A percentile compares a stretch with the other conserved stretches of the same genome.
Conservation (phyloP, 345 rosid genomes). For the Citrus reticulata region DNA sequence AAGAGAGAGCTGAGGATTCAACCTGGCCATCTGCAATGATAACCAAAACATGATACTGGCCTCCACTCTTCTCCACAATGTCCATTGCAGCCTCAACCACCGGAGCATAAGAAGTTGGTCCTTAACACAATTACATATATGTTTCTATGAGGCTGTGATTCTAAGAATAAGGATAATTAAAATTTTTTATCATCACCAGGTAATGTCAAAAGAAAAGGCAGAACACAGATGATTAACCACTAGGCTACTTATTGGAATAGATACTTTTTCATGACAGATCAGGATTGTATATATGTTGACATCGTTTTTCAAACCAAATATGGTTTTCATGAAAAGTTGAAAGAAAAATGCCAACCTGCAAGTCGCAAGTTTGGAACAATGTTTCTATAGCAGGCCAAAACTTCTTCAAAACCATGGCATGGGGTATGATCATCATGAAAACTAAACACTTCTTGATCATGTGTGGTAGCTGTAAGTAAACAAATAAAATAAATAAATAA, state of each 20-base stretch:
- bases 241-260: background rate
- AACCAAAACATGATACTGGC: constrained; percentile 76
- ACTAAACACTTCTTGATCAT: constrained; percentile 66
- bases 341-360: constrained; percentile 41
- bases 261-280: background rate
- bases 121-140: constrained; percentile 25
- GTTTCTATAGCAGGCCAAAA: constrained; percentile 59
- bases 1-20: constrained; percentile 3
- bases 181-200: background rate
- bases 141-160: constrained; percentile 1
- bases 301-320: background rate
- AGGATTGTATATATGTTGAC: no score
- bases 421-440: constrained; percentile 67
- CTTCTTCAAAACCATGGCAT: constrained; percentile 88
- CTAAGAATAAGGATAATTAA: background rate
- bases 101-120: constrained; percentile 81
- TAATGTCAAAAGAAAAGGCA: background rate
- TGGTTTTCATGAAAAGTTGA: background rate
- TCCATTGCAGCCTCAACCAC: constrained; percentile 61
- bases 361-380: constrained; percentile 57
- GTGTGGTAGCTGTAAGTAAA: constrained; percentile 56
- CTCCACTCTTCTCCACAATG: constrained; percentile 61
- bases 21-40: constrained; percentile 88
- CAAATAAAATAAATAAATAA: background rate
- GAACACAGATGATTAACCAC: background rate